Conservation (phyloP, 805 yeast genomes). For the Monosporozyma yasuniensis region DNA sequence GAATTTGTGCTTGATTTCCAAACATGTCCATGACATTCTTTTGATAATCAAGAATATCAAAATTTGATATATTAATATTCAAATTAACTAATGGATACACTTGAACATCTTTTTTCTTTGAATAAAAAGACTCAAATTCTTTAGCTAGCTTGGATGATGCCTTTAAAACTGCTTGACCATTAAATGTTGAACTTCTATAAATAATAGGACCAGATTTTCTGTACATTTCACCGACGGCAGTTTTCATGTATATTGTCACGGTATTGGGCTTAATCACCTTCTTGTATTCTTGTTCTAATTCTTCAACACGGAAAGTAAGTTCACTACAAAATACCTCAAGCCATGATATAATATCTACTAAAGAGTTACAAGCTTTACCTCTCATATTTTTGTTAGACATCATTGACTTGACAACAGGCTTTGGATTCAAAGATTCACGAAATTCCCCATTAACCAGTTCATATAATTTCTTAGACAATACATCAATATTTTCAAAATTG, state of each 20-base stretch:
- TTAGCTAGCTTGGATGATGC: slow-evolving; percentile 34
- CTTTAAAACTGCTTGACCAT: slow-evolving; percentile 23
- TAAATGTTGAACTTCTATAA: slow-evolving; percentile 8
- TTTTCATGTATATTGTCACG: slow-evolving; percentile 32
- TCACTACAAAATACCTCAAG: slow-evolving; percentile 77
- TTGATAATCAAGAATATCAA: slow-evolving; percentile 36
- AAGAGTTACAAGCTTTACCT: slow-evolving; percentile 41
- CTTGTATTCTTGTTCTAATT: slow-evolving; percentile 52
- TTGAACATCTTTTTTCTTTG: slow-evolving; percentile 14
- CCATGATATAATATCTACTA: slow-evolving; percentile 66
- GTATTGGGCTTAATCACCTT: slow-evolving; percentile 40
- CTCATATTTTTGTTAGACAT: slow-evolving; percentile 76
- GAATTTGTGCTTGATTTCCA: slow-evolving; percentile 14
- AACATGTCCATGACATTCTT: slow-evolving; percentile 29
- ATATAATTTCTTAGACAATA: slow-evolving; percentile 47
- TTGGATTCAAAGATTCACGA: slow-evolving; percentile 43
- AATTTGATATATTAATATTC: slow-evolving; percentile 45
- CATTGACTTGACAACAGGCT: slow-evolving; percentile 74
- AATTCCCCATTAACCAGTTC: slow-evolving; percentile 57
- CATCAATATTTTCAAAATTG: slow-evolving; percentile 35
- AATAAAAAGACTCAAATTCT: slow-evolving; percentile 31
- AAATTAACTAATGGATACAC: slow-evolving; percentile 44
- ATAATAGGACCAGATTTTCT: slow-evolving; percentile 17
- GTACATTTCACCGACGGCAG: slow-evolving; percentile 14
- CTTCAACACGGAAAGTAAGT: slow-evolving; percentile 57